A percentile compares a stretch with the other conserved stretches of the same genome.
Evolutionary conservation across 371 early-diverging fungal genomes (phyloP).

Genomic region (Actinomucor elegans): DNA sequence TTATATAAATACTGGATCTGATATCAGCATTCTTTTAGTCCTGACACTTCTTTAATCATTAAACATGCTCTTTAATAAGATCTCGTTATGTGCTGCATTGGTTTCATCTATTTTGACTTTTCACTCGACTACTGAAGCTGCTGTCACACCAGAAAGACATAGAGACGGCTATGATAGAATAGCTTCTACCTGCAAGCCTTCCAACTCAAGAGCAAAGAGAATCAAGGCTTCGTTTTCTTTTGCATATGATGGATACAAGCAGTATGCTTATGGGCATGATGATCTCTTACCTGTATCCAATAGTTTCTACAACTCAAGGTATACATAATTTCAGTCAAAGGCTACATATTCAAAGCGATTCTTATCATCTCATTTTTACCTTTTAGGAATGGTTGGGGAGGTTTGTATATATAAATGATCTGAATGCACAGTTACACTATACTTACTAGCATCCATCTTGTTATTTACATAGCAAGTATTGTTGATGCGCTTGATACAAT

Average conservation of each 20-base stretch:
- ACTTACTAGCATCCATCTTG: no score
- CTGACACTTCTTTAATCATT: no score
- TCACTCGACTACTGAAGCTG: background rate
- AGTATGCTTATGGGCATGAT: constrained; percentile 48
- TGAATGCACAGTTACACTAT: background rate
- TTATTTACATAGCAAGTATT: constrained; percentile 55
- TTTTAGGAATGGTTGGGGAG: constrained; percentile 57
- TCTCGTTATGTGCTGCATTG: background rate
- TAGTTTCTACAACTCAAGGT: constrained; percentile 34
- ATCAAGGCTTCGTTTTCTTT: constrained; percentile 52
- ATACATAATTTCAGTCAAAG: background rate
- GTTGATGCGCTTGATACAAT: constrained; percentile 88
- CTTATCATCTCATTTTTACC: no score
- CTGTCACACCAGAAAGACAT: no score
- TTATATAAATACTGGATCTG: background rate
- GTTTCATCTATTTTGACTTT: background rate
- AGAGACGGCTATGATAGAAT: background rate
- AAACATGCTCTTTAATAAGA: background rate
- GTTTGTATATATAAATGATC: constrained; percentile 2
- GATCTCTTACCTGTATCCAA: constrained; percentile 45
- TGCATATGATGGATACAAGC: constrained; percentile 73
- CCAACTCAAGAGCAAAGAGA: constrained; percentile 2
- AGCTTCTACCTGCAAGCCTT: background rate
- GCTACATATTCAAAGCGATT: no score
- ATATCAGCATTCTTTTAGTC: no score